Evolutionary conservation across 2,329 filamentous ascomycete genomes (phyloP).

Genomic region (Ophiostoma sp.): DNA sequence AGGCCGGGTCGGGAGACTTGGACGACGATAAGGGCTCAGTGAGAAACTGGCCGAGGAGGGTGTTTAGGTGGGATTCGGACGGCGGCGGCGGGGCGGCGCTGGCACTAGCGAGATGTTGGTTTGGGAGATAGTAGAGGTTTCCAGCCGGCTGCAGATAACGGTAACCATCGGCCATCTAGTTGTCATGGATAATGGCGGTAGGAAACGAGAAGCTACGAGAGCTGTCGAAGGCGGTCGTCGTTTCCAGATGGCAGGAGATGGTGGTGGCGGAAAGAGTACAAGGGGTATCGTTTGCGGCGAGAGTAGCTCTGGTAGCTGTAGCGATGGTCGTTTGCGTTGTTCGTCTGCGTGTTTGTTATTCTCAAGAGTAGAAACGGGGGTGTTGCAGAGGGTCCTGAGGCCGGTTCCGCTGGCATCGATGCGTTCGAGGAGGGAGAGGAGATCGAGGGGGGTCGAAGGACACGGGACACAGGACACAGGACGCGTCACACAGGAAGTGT

Average conservation of each 20-base stretch:
- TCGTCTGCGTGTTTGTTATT: conserved; percentile 8
- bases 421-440: conserved; percentile 11
- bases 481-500: background rate
- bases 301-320: background rate
- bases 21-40: conserved; percentile 31
- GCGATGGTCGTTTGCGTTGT: conserved; percentile 5
- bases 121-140: conserved; percentile 37
- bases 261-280: background rate
- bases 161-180: conserved; percentile 66
- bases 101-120: conserved; percentile 42
- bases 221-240: background rate
- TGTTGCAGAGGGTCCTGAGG: conserved; percentile 21
- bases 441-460: background rate
- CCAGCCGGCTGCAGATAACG: conserved; percentile 55
- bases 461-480: background rate
- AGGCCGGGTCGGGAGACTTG: conserved; percentile 29
- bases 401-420: conserved; percentile 26
- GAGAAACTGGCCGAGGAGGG: conserved; percentile 34
- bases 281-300: conserved; percentile 7
- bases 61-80: conserved; percentile 33
- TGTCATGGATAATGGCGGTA: conserved; percentile 31
- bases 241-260: background rate
- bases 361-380: background rate
- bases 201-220: conserved; percentile 9
- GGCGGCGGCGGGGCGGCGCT: conserved; percentile 31